Evolutionary conservation across 1,139 yeast genomes (phyloP).

Genomic region (Pichia sp.): DNA sequence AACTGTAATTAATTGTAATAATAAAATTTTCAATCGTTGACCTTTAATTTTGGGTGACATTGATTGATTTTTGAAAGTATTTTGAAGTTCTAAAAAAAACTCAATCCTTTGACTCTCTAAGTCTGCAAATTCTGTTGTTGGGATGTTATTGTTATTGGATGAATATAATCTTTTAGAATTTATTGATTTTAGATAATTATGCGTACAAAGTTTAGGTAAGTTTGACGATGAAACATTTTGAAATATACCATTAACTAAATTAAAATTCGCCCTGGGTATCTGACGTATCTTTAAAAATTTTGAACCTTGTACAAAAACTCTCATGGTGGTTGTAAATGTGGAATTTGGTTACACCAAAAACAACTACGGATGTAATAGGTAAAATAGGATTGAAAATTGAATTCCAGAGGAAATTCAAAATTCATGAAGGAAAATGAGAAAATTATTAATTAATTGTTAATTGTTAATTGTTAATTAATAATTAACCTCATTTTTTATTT

Average conservation of each 20-base stretch:
- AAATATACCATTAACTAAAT: neutral
- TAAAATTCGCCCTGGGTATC: neutral
- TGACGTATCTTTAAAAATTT: neutral
- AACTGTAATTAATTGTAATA: constrained; percentile 17
- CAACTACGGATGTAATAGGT: neutral
- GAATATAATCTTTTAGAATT: constrained; percentile 1
- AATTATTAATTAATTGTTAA: too few relatives aligned
- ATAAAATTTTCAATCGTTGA: constrained; percentile 17
- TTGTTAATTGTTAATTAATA: too few relatives aligned
- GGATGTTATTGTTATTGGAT: neutral
- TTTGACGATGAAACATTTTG: neutral
- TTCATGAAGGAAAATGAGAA: neutral
- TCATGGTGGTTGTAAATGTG: neutral
- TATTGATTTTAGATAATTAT: neutral
- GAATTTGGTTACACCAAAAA: too few relatives aligned
- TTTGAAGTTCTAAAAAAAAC: constrained; percentile 21
- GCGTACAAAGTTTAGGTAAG: neutral
- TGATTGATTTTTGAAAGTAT: constrained; percentile 20
- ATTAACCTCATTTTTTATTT: neutral
- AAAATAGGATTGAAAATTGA: neutral
- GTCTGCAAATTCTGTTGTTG: constrained; percentile 17
- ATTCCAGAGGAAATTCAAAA: neutral
- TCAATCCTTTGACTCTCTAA: constrained; percentile 15
- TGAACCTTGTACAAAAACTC: neutral
- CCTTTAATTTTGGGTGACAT: constrained; percentile 25